Conservation (phyloP, 441 rosid species). For the Populus hybrid region DNA sequence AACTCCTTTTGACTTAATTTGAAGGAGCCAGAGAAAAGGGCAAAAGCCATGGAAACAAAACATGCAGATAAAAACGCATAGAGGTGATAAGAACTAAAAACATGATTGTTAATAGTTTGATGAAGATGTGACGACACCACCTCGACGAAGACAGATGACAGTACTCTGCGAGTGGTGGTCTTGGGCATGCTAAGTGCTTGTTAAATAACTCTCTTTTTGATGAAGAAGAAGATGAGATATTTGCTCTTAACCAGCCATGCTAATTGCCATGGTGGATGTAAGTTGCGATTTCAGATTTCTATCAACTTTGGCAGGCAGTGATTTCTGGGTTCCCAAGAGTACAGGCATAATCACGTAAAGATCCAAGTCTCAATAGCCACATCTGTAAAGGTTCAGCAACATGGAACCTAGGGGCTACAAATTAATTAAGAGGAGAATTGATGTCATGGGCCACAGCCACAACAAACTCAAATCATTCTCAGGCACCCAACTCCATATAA, state of each 20-base stretch:
- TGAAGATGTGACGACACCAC: background rate
- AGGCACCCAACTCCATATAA: background rate
- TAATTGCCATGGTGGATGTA: background rate
- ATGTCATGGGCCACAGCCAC: background rate
- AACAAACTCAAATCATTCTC: background rate
- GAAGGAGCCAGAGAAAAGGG: constrained; percentile 3
- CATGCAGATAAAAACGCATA: background rate
- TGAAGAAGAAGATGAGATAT: no score
- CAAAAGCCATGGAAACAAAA: background rate
- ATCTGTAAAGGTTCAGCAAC: background rate
- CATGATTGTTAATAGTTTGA: background rate
- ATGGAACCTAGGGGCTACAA: background rate
- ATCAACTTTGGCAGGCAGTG: background rate
- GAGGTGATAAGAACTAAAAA: background rate
- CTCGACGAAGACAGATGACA: background rate
- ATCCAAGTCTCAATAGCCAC: background rate
- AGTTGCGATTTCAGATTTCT: background rate
- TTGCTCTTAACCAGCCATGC: background rate
- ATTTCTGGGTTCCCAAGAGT: background rate
- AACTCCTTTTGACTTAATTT: background rate
- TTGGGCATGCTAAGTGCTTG: background rate
- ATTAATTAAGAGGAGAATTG: background rate
- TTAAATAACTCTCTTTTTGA: background rate
- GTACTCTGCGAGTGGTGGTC: background rate
- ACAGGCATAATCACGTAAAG: background rate